phyloP scores from a whole-genome alignment of 768 basidiomycete species.

The Dictyophora rubrovolvata region DNA sequence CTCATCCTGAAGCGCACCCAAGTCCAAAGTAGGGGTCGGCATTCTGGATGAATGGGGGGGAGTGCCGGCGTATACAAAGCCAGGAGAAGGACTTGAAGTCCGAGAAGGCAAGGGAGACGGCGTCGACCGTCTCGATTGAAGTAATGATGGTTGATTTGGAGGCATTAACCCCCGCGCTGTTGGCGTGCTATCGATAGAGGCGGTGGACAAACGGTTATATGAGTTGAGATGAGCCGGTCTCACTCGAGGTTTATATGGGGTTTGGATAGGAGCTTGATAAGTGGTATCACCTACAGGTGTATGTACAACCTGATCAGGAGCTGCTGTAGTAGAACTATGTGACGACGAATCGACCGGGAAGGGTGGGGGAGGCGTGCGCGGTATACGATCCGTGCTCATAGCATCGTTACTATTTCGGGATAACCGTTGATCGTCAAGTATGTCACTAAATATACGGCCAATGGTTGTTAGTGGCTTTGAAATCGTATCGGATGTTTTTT shows the following conservation, averaged over 20 bases:
- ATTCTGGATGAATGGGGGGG: constrained; percentile 13
- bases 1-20: constrained; percentile 60
- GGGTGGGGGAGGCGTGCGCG: constrained; percentile 37
- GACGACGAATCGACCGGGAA: constrained; percentile 27
- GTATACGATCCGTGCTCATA: constrained; percentile 8
- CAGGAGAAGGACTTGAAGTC: constrained; percentile 49
- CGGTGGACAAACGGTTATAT: constrained; percentile 19
- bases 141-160: constrained; percentile 37
- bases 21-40: constrained; percentile 35
- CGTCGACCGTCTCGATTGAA: constrained; percentile 27
- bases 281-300: constrained; percentile 27
- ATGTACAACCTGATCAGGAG: constrained; percentile 24
- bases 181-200: constrained; percentile 15
- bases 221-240: constrained; percentile 23
- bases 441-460: constrained; percentile 78
- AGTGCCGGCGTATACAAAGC: constrained; percentile 6
- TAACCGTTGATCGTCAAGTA: constrained; percentile 42
- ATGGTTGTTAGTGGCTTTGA: constrained; percentile 88
- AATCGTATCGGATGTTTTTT: constrained; percentile 84
- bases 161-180: constrained; percentile 21
- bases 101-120: constrained; percentile 41
- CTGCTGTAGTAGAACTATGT: constrained; percentile 22
- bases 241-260: constrained; percentile 69
- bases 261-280: constrained; percentile 31
- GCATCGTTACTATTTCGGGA: not conserved